Conservation (phyloP, 345 rosid genomes). For the Rhizophora mangle region DNA sequence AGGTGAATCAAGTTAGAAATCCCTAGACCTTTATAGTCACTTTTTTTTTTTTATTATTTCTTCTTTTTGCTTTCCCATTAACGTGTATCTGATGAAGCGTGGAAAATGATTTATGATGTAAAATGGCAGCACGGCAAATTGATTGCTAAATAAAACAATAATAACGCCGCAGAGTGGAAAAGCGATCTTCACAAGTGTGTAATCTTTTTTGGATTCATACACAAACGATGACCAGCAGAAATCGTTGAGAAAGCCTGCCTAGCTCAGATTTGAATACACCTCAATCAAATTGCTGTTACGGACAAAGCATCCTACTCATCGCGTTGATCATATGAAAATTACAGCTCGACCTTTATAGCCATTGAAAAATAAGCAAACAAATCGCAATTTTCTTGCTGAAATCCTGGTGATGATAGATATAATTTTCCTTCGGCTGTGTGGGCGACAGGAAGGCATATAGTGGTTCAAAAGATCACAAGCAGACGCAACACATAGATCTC, state of each 20-base stretch:
- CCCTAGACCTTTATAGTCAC: background rate
- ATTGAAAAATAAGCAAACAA: background rate
- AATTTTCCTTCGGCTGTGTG: constrained; percentile 5
- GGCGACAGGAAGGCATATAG: constrained; percentile 25
- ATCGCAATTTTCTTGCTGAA: background rate
- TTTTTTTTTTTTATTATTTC: background rate
- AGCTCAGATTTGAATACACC: too few species aligned
- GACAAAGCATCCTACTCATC: constrained; percentile 4
- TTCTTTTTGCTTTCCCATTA: too few species aligned
- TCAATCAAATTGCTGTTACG: background rate
- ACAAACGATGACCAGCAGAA: too few species aligned
- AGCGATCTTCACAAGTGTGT: too few species aligned
- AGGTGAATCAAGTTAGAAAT: too few species aligned
- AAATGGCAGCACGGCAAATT: constrained; percentile 18
- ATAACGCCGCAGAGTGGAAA: background rate
- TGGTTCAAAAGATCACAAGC: constrained; percentile 22
- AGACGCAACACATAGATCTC: constrained; percentile 18
- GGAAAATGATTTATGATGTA: constrained; percentile 10
- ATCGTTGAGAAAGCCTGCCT: too few species aligned
- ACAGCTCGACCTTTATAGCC: background rate
- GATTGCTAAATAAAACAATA: background rate
- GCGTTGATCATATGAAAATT: background rate
- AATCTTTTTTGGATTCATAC: too few species aligned
- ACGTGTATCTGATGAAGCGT: background rate
- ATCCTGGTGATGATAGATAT: background rate